These are phyloP conservation scores for Populus deltoides DNA, from an alignment of 345 rosid species.

Conservation along the genomic window DNA sequence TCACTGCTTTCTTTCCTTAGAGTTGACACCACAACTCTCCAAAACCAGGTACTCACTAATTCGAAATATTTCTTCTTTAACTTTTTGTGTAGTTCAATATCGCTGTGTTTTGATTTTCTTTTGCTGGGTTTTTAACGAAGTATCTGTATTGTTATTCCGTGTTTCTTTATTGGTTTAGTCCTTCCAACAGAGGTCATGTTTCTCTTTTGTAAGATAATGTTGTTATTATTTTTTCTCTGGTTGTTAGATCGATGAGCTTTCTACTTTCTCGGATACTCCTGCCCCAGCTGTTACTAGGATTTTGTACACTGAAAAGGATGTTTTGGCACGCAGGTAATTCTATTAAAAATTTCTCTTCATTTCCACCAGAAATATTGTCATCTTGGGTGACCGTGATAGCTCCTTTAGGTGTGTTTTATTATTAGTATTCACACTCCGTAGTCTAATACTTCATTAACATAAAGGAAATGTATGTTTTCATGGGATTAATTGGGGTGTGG, in stretches of 20 bases:
- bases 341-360: background rate
- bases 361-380: background rate
- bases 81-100: background rate
- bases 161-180: background rate
- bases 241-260: conserved; percentile 74
- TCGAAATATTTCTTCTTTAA: background rate
- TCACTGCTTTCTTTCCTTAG: conserved; percentile 47
- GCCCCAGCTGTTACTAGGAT: conserved; percentile 87
- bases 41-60: conserved; percentile 49
- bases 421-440: background rate
- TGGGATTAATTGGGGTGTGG: background rate
- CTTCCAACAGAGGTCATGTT: background rate
- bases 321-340: conserved; percentile 69
- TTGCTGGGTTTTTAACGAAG: background rate
- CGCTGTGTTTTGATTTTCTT: background rate
- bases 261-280: conserved; percentile 78
- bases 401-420: background rate
- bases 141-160: background rate
- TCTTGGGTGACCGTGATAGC: background rate
- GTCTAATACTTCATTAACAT: background rate
- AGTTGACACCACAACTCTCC: conserved; percentile 53
- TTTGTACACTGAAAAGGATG: conserved; percentile 75
- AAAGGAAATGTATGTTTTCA: background rate
- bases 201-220: background rate
- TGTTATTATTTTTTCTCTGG: background rate